These are phyloP conservation scores for Gossypium herbaceum DNA, from an alignment of 345 rosid species.

Conservation along the genomic window DNA sequence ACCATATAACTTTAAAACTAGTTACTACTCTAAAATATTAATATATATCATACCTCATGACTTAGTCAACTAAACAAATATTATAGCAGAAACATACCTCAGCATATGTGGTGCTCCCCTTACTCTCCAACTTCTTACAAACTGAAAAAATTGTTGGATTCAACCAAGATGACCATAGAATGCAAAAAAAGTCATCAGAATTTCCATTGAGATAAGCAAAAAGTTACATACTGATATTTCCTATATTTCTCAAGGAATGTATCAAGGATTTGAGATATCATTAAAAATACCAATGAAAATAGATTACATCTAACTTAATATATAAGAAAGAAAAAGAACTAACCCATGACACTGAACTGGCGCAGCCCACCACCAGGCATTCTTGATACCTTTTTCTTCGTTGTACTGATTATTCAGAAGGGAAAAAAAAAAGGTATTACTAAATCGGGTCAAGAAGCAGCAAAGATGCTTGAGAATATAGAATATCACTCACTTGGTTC, in stretches of 20 bases:
- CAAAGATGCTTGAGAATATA: not conserved
- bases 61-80: not conserved
- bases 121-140: constrained; percentile 46
- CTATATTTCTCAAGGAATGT: not conserved
- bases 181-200: not conserved
- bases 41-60: not conserved
- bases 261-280: not conserved
- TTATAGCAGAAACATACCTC: constrained; percentile 29
- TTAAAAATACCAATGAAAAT: not conserved
- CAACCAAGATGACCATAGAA: not conserved
- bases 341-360: constrained; percentile 41
- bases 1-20: not conserved
- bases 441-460: not conserved
- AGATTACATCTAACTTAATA: not conserved
- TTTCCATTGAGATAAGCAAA: not conserved
- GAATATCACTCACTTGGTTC: not conserved
- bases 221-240: not conserved
- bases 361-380: constrained; percentile 40
- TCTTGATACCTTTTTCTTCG: constrained; percentile 37
- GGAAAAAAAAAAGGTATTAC: not conserved
- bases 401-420: constrained; percentile 8
- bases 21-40: not conserved
- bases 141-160: constrained; percentile 24
- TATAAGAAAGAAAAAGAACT: constrained; percentile 9
- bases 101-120: constrained; percentile 40